Evolutionary conservation across 2,329 filamentous ascomycete genomes (phyloP), one percentile per base, ranked within the genome.

Genomic region (Penicillium sp.): DNA sequence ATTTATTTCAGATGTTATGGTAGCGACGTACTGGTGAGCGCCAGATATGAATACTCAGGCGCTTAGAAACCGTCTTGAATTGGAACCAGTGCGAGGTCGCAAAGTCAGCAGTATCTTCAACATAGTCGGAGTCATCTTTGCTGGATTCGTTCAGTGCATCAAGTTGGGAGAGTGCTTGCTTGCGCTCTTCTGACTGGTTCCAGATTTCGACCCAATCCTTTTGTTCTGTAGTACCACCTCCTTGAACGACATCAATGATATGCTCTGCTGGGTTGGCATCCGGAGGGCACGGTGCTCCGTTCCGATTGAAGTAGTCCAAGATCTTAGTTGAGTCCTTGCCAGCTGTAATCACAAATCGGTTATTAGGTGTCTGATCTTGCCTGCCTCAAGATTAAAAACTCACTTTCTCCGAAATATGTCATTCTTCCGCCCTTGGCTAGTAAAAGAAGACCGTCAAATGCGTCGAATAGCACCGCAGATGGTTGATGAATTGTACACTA

Each of bases 401-500:
- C 50, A 70, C 68, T 76, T 52, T 81, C 83, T 12, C 86, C 86
- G 64, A 88, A 87, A 67, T 88, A 89, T 1, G 86, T 82, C 1
- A 83, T 86, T 60, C 82, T 81, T 9, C 86, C 86, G 3, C 85
- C 86, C 59, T 76, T 81, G n/a, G 84, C 81, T 0, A 89, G 79
- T 1, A 89, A 74, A 1, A 89, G 75, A 0, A 89, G 79, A 1
- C 80, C 81, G 59, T 89, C 86, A 55, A 89, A 89, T 32, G 86
- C 79, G 9, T 84, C 79, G 51, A 89, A 88, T 0, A 89, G 74
- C 10, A 85, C 80, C 0, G 85, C 83, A 1, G 84, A 87, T 0
- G 87, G 87, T 68, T 89, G 86, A 61, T 89, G 86, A 39, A 89
- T 89, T 0, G 86, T 89, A 56, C 70, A 72, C 68, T 71, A 6